Percentiles rank a stretch among this genome's conserved stretches.
These are phyloP conservation scores for Arthrobotrys entomopaga DNA, from an alignment of 2,329 filamentous ascomycete genomes.

Conservation along the genomic window DNA sequence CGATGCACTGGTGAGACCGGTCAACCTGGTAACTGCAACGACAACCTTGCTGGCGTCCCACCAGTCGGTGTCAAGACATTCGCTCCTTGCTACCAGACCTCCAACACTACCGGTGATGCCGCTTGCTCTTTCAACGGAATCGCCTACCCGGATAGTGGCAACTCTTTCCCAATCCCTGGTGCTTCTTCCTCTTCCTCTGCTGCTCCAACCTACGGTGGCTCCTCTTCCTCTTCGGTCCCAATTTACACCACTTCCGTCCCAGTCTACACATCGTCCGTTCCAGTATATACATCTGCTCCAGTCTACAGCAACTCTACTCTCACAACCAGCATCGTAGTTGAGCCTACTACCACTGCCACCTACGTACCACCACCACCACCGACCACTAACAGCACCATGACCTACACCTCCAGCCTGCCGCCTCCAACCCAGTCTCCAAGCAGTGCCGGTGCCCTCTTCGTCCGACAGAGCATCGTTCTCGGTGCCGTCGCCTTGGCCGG, in stretches of 20 bases:
- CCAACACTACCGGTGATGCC: slow-evolving; percentile 63
- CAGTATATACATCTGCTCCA: slow-evolving; percentile 30
- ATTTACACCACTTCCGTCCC: slow-evolving; percentile 60
- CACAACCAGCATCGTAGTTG: slow-evolving; percentile 30
- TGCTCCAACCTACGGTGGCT: slow-evolving; percentile 8
- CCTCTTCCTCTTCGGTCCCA: slow-evolving; percentile 59
- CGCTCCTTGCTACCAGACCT: slow-evolving; percentile 64
- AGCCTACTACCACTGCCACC: slow-evolving; percentile 51
- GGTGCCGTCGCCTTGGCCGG: slow-evolving; percentile 46
- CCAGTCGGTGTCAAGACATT: slow-evolving; percentile 61
- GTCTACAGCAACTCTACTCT: slow-evolving; percentile 26
- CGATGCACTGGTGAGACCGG: slow-evolving; percentile 63
- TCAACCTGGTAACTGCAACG: slow-evolving; percentile 64
- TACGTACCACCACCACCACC: slow-evolving; percentile 13
- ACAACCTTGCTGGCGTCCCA: slow-evolving; percentile 64
- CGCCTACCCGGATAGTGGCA: slow-evolving; percentile 28
- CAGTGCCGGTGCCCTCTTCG: slow-evolving; percentile 40
- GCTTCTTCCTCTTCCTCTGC: slow-evolving; percentile 14
- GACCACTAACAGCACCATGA: slow-evolving; percentile 5
- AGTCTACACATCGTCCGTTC: slow-evolving; percentile 60
- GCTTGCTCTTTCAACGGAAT: slow-evolving; percentile 65
- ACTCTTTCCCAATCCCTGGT: slow-evolving; percentile 34
- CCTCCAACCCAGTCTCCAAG: slow-evolving; percentile 43
- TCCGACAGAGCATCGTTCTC: slow-evolving; percentile 34
- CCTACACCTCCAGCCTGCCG: slow-evolving; percentile 39